Conservation (phyloP, 495 filamentous ascomycete genomes). For the Penicillium crystallinum region DNA sequence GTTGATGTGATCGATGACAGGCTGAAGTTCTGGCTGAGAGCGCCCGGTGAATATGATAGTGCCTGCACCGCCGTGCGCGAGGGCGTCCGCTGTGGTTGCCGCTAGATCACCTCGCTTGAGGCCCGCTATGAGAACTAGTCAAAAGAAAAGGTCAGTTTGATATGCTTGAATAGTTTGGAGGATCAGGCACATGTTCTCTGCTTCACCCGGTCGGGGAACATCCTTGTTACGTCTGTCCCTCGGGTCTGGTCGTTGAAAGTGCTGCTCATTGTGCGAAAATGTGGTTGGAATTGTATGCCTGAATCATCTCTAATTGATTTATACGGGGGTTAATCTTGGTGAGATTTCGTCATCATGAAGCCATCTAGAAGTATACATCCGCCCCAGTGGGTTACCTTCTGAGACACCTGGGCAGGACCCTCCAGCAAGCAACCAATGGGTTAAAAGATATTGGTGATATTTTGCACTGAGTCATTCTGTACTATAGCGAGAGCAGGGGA, state of each 20-base stretch:
- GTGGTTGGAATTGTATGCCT: neutral
- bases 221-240: slow-evolving; percentile 28
- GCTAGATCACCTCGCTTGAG: slow-evolving; percentile 13
- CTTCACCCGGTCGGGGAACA: slow-evolving; percentile 34
- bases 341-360: slow-evolving; percentile 7
- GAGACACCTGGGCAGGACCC: no score
- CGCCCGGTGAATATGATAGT: slow-evolving; percentile 40
- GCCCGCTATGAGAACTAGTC: slow-evolving; percentile 15
- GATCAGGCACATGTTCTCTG: slow-evolving; percentile 31
- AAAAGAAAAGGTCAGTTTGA: neutral
- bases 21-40: slow-evolving; percentile 32
- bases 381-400: no score
- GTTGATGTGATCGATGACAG: slow-evolving; percentile 36
- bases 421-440: no score
- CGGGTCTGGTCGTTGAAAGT: slow-evolving; percentile 21
- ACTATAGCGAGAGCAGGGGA: neutral
- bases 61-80: slow-evolving; percentile 32
- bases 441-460: no score
- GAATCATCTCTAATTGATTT: neutral
- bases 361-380: neutral
- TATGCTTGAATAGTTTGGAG: neutral
- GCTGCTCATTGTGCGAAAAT: slow-evolving; percentile 7
- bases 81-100: slow-evolving; percentile 17
- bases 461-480: neutral
- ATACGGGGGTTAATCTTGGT: neutral